phyloP scores from a whole-genome alignment of 78 protist genomes.

The Blattamonas nauphoetae region DNA sequence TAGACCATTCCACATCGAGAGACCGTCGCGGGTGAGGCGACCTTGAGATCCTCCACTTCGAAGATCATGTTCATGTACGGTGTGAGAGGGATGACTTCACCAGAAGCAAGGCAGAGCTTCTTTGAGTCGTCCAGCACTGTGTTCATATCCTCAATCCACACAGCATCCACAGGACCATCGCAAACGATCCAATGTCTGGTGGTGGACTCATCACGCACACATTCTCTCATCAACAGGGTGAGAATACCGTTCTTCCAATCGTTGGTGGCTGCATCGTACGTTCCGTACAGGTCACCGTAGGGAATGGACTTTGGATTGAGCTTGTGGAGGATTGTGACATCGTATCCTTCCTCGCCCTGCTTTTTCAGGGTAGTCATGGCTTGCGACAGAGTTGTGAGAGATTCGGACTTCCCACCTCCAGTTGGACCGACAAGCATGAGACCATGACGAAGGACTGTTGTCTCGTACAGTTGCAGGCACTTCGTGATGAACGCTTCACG shows the following conservation, averaged over 20 bases:
- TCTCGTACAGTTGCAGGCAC: constrained; percentile 61
- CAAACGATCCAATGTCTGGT: constrained; percentile 57
- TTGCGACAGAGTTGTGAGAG: constrained; percentile 27
- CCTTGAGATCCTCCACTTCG: constrained; percentile 55
- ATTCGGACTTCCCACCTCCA: constrained; percentile 68
- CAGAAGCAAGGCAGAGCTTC: constrained; percentile 77
- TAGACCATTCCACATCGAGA: constrained; percentile 73
- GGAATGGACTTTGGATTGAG: constrained; percentile 68
- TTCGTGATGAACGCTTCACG: constrained; percentile 41
- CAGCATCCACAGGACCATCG: constrained; percentile 84
- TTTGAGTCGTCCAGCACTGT: constrained; percentile 86
- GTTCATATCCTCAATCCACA: constrained; percentile 91
- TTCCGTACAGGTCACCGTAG: constrained; percentile 59
- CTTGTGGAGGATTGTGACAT: neutral
- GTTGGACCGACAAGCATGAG: constrained; percentile 81
- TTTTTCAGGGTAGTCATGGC: constrained; percentile 37
- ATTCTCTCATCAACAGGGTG: constrained; percentile 5
- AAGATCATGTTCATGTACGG: constrained; percentile 45
- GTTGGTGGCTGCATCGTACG: constrained; percentile 47
- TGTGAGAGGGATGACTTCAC: constrained; percentile 69
- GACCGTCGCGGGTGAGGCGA: constrained; percentile 72
- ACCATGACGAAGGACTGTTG: constrained; percentile 65
- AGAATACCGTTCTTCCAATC: constrained; percentile 75
- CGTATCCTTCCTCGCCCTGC: neutral
- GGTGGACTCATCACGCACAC: neutral